Conservation (phyloP, 2,329 filamentous ascomycete genomes). For the Coniosporium tulheliwenetii region DNA sequence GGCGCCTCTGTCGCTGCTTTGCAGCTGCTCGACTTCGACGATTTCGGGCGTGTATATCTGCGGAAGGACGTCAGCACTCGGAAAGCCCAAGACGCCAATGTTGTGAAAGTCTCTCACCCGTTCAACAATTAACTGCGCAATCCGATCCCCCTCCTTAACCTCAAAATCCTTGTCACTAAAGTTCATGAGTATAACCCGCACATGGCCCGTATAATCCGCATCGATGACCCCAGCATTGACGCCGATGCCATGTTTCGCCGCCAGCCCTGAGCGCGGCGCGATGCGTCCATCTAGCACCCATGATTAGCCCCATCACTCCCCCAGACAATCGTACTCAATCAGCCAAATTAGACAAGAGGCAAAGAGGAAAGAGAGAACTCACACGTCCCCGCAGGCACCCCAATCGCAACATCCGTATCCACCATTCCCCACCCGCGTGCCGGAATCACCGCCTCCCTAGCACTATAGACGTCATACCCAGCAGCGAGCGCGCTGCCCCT, state of each 20-base stretch:
- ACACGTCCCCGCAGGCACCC: constrained; percentile 84
- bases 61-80: background rate
- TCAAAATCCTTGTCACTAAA: constrained; percentile 68
- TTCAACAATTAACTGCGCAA: constrained; percentile 90
- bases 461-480: constrained; percentile 82
- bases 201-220: constrained; percentile 85
- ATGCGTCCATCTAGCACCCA: constrained; percentile 59
- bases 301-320: too few species aligned
- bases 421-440: constrained; percentile 73
- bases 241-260: constrained; percentile 89
- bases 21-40: constrained; percentile 72
- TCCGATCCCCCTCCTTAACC: constrained; percentile 71
- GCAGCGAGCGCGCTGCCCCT: constrained; percentile 80
- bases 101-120: constrained; percentile 31
- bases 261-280: constrained; percentile 80
- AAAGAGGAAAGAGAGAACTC: too few species aligned
- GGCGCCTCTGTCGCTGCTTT: constrained; percentile 77
- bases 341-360: too few species aligned
- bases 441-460: constrained; percentile 59
- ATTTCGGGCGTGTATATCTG: constrained; percentile 85
- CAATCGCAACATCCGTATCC: constrained; percentile 81
- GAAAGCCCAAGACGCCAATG: background rate
- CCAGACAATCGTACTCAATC: too few species aligned
- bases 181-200: constrained; percentile 94
- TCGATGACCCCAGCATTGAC: constrained; percentile 95